These are phyloP conservation scores for Didymosphaeria variabile DNA, from an alignment of 2,329 filamentous ascomycete genomes.

Conservation along the genomic window DNA sequence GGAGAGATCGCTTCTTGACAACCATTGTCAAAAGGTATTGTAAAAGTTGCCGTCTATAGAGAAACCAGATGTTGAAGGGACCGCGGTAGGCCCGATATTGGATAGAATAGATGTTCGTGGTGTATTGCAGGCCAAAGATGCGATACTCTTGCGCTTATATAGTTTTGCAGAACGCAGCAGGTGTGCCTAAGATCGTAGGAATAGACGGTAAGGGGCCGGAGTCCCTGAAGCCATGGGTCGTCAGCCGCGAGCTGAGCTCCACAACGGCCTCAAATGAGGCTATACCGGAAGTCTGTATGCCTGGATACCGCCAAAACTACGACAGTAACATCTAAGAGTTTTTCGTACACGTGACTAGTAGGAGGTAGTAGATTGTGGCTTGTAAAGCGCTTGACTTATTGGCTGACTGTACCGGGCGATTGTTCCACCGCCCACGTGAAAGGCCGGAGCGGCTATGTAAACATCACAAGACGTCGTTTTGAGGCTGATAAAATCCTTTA, in stretches of 20 bases:
- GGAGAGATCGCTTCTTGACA: constrained; percentile 21
- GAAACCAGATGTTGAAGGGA: neutral
- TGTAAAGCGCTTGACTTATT: neutral
- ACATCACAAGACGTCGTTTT: neutral
- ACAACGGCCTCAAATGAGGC: neutral
- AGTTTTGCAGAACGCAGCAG: neutral
- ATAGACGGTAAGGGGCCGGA: neutral
- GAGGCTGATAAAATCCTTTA: neutral
- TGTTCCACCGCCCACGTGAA: neutral
- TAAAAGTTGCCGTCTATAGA: neutral
- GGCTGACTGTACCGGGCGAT: neutral
- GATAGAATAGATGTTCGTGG: neutral
- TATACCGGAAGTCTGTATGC: neutral
- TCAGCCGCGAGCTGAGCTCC: neutral
- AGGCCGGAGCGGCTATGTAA: neutral
- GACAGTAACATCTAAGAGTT: neutral
- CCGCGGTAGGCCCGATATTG: neutral
- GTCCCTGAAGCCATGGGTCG: constrained; percentile 1
- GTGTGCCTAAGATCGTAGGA: neutral
- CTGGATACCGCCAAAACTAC: too few relatives aligned
- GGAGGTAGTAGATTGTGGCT: neutral
- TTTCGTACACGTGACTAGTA: neutral
- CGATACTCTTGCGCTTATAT: neutral
- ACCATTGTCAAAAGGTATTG: constrained; percentile 12
- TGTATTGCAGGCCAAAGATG: neutral